Base-by-base conservation (phyloP, 2,329 filamentous ascomycete genomes). In the Chaetoscypha palmicola region DNA sequence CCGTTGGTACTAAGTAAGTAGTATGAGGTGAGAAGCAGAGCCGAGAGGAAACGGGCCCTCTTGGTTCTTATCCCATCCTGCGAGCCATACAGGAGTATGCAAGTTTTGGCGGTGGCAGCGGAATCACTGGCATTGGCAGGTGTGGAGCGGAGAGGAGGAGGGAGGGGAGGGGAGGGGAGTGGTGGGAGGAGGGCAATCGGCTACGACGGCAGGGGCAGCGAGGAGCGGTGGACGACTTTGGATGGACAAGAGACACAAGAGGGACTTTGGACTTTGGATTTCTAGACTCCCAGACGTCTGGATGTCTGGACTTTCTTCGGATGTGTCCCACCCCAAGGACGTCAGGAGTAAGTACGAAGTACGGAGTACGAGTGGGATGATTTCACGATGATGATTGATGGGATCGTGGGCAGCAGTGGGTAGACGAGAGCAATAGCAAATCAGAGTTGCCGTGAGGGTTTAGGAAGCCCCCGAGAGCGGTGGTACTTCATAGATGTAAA, bases 11-110 rank as follows among this genome's bases (percentile, higher is more conserved):
- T 26, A 23, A 24, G 35, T 8, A 43, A 26, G 30, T 34, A 23
- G 19, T 17, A 28, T 23, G 19, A 17, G 19, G 17, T 12, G 19
- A 41, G 14, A 20, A 17, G 12, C 14, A 35, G 39, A 41, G 46
- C 32, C 45, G 54, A 59, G 51, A 54, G 47, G 40, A 50, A 53
- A 54, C 50, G 54, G 52, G 54, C 50, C 51, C 45, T 46, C 49
- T 17, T 36, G 38, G 47, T 55, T 54, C 52, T 58, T 56, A 57
- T 57, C 48, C 50, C 45, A 56, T 45, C 39, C 36, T 31, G 44
- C 30, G 43, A 51, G 50, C 42, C n/a, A n/a, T n/a, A n/a, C n/a
- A n/a, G n/a, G n/a, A n/a, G 43, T 50, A 41, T 41, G 28, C 41
- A 36, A 38, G 38, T 31, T 28, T 45, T 31, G 48, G 39, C 43